These are phyloP conservation scores for Vaccinium darrowii DNA, from an alignment of 148 eudicot genomes.

Conservation along the genomic window DNA sequence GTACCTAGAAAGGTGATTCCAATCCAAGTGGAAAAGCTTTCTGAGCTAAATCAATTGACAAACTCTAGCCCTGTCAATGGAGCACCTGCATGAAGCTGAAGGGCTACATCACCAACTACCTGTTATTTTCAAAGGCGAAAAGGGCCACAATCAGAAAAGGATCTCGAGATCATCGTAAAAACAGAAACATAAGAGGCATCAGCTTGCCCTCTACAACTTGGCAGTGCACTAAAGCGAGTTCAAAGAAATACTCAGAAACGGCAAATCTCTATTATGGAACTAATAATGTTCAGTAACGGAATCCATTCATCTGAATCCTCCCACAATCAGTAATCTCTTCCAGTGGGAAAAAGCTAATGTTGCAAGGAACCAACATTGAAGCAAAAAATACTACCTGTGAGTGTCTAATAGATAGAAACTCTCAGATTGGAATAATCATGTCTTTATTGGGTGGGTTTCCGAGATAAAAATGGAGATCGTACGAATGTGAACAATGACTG, in stretches of 20 bases:
- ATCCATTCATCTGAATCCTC: not conserved
- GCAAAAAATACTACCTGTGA: not conserved
- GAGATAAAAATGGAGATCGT: not conserved
- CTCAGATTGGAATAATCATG: not conserved
- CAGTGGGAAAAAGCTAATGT: not conserved
- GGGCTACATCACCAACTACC: conserved; percentile 89
- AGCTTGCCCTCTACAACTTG: not conserved
- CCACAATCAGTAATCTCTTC: not conserved
- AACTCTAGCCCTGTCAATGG: conserved; percentile 63
- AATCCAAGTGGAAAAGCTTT: not conserved
- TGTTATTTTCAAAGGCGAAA: conserved; percentile 28
- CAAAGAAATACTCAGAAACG: not conserved
- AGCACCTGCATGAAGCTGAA: conserved; percentile 65
- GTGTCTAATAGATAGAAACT: not conserved
- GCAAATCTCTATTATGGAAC: not conserved
- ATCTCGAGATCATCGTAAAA: not conserved
- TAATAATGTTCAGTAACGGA: not conserved
- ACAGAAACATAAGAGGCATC: not conserved
- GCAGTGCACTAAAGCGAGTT: not conserved
- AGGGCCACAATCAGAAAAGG: conserved; percentile 1
- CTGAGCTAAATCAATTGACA: conserved; percentile 55
- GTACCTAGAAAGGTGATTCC: not conserved
- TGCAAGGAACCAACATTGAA: not conserved
- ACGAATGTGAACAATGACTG: not conserved
- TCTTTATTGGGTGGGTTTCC: not conserved